phyloP scores from a whole-genome alignment of 2,329 filamentous ascomycete species.

The Ceratocystiopsis minuta region DNA sequence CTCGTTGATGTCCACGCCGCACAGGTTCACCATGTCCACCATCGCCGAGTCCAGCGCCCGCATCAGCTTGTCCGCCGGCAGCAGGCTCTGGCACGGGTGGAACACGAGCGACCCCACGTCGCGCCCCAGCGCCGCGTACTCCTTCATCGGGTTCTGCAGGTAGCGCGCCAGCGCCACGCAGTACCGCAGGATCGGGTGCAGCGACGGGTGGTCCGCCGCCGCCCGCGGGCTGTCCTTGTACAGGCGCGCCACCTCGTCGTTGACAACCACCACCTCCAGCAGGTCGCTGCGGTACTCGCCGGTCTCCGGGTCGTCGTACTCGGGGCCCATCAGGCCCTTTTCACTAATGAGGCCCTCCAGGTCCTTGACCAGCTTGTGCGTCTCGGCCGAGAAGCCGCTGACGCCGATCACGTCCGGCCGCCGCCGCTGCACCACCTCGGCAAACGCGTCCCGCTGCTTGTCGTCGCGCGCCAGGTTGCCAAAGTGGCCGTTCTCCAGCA shows the following conservation, averaged over 20 bases:
- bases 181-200: constrained; percentile 67
- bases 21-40: constrained; percentile 96
- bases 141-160: constrained; percentile 87
- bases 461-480: constrained; percentile 57
- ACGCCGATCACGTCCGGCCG: constrained; percentile 82
- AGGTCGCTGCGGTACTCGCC: constrained; percentile 59
- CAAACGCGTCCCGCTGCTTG: constrained; percentile 49
- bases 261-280: constrained; percentile 78
- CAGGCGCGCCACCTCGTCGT: constrained; percentile 90
- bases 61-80: constrained; percentile 72
- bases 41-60: constrained; percentile 87
- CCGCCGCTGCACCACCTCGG: constrained; percentile 60
- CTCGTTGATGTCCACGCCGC: constrained; percentile 89
- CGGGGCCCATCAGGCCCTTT: constrained; percentile 57
- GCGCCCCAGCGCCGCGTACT: constrained; percentile 82
- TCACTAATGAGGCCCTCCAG: constrained; percentile 62
- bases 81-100: constrained; percentile 73
- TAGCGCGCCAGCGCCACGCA: constrained; percentile 81
- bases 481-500: constrained; percentile 79
- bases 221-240: constrained; percentile 84
- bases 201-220: constrained; percentile 59
- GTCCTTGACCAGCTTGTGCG: constrained; percentile 66
- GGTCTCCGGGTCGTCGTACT: constrained; percentile 66
- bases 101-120: constrained; percentile 78
- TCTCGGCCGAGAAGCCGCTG: constrained; percentile 76